phyloP scores from a whole-genome alignment of 345 rosid species.

The Anacardium occidentale region DNA sequence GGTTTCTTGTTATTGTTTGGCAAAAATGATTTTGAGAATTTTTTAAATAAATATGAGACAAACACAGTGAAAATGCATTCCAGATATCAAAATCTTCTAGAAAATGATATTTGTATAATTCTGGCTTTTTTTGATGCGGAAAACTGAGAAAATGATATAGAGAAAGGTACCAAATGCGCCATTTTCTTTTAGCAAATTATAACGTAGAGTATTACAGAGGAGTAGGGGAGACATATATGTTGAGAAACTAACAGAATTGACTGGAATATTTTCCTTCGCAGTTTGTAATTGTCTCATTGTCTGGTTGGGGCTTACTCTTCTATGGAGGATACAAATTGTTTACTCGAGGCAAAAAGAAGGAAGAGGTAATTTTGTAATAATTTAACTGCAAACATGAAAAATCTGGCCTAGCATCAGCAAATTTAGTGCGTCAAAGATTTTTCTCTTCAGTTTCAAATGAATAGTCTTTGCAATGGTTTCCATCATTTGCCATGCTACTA shows the following conservation, averaged over 20 bases:
- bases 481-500: background rate
- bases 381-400: background rate
- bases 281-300: conserved; percentile 65
- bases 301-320: conserved; percentile 65
- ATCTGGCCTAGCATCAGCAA: background rate
- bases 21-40: background rate
- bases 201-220: too few relatives aligned
- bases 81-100: too few relatives aligned
- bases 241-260: background rate
- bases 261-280: conserved; percentile 27
- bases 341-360: conserved; percentile 44
- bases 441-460: background rate
- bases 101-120: too few relatives aligned
- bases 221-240: background rate
- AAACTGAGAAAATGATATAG: too few relatives aligned
- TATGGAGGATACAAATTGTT: conserved; percentile 53
- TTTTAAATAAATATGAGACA: background rate
- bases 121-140: too few relatives aligned
- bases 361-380: conserved; percentile 41
- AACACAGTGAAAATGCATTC: too few relatives aligned
- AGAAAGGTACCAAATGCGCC: too few relatives aligned
- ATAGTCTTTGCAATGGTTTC: background rate
- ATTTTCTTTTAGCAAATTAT: background rate
- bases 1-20: background rate
- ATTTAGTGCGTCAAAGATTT: too few relatives aligned